Conservation (phyloP, 2,329 filamentous ascomycete species). For the Cladosporium sp. region DNA sequence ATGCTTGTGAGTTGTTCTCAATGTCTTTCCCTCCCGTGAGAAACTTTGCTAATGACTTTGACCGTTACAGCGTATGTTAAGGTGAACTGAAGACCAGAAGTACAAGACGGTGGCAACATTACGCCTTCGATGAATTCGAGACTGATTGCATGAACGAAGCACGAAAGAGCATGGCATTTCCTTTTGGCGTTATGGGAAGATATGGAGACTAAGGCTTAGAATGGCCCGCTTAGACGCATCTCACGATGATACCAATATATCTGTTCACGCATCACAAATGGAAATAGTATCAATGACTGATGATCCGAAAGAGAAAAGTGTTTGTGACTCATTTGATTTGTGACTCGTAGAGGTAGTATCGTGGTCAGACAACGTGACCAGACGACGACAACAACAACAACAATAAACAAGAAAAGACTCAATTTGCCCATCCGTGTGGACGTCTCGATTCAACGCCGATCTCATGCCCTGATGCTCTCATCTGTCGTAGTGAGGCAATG, state of each 20-base stretch:
- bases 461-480: not conserved
- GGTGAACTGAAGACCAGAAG: not conserved
- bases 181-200: not conserved
- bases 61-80: constrained; percentile 6
- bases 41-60: not conserved
- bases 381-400: not conserved
- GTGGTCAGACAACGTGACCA: too few species aligned
- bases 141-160: not conserved
- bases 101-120: not conserved
- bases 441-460: not conserved
- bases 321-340: too few species aligned
- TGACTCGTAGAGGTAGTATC: too few species aligned
- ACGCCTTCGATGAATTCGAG: not conserved
- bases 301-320: too few species aligned
- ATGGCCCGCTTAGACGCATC: too few species aligned
- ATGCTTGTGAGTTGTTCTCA: constrained; percentile 73
- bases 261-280: too few species aligned
- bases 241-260: too few species aligned
- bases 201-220: not conserved
- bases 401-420: not conserved
- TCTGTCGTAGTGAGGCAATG: constrained; percentile 4
- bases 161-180: not conserved
- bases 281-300: too few species aligned
- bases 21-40: not conserved
- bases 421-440: not conserved